Conservation (phyloP, 2,329 filamentous ascomycete species). For the Xylaria multiplex region DNA sequence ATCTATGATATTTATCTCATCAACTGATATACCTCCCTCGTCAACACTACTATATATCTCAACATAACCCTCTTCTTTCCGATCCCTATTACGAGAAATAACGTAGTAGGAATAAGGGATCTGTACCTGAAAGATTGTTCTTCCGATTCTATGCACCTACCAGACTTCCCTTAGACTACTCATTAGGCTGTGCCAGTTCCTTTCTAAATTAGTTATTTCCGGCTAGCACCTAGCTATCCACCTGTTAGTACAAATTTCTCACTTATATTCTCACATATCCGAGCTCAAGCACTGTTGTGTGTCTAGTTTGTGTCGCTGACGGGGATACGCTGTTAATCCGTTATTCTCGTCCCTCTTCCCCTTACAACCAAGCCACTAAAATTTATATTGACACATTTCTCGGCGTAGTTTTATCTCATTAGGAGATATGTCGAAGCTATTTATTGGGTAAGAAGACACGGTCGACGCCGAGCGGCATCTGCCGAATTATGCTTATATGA, state of each 20-base stretch:
- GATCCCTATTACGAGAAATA: background rate
- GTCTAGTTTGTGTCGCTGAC: background rate
- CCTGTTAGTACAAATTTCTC: slow-evolving; percentile 3
- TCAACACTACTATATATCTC: slow-evolving; percentile 12
- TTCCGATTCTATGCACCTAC: slow-evolving; percentile 4
- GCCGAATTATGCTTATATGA: slow-evolving; percentile 27
- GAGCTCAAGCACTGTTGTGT: background rate
- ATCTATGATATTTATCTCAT: slow-evolving; percentile 10
- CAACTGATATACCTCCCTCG: slow-evolving; percentile 4
- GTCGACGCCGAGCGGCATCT: slow-evolving; percentile 28
- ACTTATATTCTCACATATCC: background rate
- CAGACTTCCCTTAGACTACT: background rate
- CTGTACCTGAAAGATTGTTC: background rate
- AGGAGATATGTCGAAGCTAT: slow-evolving; percentile 85
- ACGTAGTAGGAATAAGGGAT: background rate
- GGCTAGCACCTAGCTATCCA: background rate
- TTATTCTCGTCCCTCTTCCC: background rate
- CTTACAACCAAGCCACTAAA: slow-evolving; percentile 1
- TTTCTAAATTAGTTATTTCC: background rate
- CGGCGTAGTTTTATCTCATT: background rate
- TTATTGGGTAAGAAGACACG: slow-evolving; percentile 82
- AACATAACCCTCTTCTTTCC: background rate
- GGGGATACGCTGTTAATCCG: background rate
- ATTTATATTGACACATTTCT: background rate
- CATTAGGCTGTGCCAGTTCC: background rate